These are phyloP conservation scores for Phytopythium ostracodes DNA, from an alignment of 352 stramenopile genomes.

Conservation along the genomic window DNA sequence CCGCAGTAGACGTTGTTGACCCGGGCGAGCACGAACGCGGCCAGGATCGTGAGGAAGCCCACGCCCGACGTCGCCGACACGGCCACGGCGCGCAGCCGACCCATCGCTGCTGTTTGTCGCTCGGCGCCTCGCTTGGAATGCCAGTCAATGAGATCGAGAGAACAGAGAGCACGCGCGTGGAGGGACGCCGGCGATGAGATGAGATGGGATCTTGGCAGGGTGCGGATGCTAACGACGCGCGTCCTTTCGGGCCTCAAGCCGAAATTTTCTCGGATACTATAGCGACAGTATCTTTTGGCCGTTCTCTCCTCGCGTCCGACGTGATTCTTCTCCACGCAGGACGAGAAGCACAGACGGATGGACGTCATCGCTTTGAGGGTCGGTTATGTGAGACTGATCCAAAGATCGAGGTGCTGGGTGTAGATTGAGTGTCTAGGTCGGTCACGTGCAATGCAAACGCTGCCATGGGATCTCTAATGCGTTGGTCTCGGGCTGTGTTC, in stretches of 20 bases:
- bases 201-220: background rate
- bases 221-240: background rate
- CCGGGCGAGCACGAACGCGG: conserved; percentile 29
- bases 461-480: background rate
- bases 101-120: conserved; percentile 9
- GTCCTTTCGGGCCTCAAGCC: background rate
- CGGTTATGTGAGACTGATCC: no score
- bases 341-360: background rate
- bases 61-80: conserved; percentile 17
- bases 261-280: background rate
- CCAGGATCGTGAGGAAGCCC: conserved; percentile 23
- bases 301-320: background rate
- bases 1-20: conserved; percentile 40
- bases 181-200: background rate
- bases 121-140: background rate
- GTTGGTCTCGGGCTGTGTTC: background rate
- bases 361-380: no score
- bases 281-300: background rate
- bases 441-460: background rate
- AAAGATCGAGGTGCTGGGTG: no score
- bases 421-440: background rate
- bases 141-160: background rate
- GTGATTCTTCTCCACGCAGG: background rate
- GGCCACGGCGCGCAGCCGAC: conserved; percentile 15
- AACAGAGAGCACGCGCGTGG: background rate